Evolutionary conservation across 805 yeast species (phyloP), one percentile per base, ranked within the genome.

Genomic region (Komagataella populi): DNA sequence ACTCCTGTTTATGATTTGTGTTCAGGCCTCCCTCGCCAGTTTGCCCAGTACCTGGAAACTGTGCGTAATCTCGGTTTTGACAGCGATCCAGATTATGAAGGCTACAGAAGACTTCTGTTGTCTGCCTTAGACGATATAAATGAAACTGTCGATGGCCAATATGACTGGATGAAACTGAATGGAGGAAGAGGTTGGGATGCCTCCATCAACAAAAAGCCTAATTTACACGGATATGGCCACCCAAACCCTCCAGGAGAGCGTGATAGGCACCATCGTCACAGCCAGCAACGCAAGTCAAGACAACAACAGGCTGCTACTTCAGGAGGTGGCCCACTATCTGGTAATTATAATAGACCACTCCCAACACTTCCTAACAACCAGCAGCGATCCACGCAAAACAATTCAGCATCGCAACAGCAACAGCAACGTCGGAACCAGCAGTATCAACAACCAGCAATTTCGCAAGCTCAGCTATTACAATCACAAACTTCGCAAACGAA

Each of bases 111-210:
- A 54, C 71, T 93, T 54, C 74, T 93, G 74, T 77, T 87, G 56
- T 81, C 87, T 54, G 93, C 89, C 0, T 70, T 93, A 55, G 81
- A 80, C 49, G 81, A 84, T 39, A 73, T 83, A 50, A 84, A 82
- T 49, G 87, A 82, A 55, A 66, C 66, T 44, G 84, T 81, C 50
- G 97, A 93, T 68, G 95, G 87, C 48, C 90, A 87, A 61, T 93
- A 89, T 68, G 99, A 93, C 71, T 93, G 99, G 99, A 87, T 89
- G 96, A 86, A 84, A 60, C 74, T 93, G 59, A 93, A 93, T 65
- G 87, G 86, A 52, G 98, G 98, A 54, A 82, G 83, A 65, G 98
- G 98, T 51, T 91, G 96, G 96, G 98, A 93, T 69, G 78, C 87
- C 30, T 72, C 85, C 17, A 80, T 84, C 55, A 89, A 89, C 68